Percentiles rank a stretch among this genome's conserved stretches.
Conservation (phyloP, 495 filamentous ascomycete genomes). For the Hypoxylon rickii region DNA sequence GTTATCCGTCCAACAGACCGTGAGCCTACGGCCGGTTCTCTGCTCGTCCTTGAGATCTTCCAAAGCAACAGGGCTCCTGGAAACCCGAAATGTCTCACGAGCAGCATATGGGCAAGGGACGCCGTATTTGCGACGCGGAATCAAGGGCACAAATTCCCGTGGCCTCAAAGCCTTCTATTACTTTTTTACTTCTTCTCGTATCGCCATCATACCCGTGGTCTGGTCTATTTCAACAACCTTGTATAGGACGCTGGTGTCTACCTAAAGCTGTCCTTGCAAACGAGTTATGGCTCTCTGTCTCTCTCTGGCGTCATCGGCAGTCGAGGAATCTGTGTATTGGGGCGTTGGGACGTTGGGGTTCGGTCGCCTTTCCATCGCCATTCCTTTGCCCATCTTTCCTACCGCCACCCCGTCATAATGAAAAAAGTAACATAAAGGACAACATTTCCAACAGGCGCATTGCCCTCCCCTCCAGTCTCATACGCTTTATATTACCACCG, state of each 20-base stretch:
- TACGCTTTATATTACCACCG: constrained; percentile 33
- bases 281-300: constrained; percentile 7
- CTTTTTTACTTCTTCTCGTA: constrained; percentile 8
- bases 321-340: constrained; percentile 5
- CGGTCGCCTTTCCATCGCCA: constrained; percentile 2
- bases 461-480: constrained; percentile 6
- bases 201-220: constrained; percentile 13
- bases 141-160: background rate
- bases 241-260: constrained; percentile 5
- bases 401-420: background rate
- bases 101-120: no score
- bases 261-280: background rate
- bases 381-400: constrained; percentile 10
- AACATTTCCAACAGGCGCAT: constrained; percentile 13
- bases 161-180: constrained; percentile 24
- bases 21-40: no score
- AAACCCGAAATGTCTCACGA: no score
- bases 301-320: constrained; percentile 1
- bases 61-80: no score
- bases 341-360: constrained; percentile 4
- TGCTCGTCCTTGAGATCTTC: no score
- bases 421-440: no score
- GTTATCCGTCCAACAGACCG: no score
- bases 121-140: background rate
- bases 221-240: constrained; percentile 25